A percentile compares a stretch with the other conserved stretches of the same genome.
phyloP scores from a whole-genome alignment of 768 basidiomycete genomes.

The Thelephora ganbajun region DNA sequence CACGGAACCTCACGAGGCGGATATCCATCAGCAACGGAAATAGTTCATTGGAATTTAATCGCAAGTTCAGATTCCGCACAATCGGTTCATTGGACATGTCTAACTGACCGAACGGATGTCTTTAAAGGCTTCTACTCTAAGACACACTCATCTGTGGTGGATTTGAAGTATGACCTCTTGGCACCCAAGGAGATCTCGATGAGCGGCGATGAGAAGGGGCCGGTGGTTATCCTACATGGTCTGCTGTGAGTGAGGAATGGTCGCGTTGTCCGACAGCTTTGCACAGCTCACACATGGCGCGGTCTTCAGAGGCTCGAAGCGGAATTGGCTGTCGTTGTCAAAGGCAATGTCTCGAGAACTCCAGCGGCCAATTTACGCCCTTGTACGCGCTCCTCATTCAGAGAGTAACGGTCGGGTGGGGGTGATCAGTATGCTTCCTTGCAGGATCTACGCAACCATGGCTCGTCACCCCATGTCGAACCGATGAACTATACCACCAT shows the following conservation, averaged over 20 bases:
- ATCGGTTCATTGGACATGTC: no score
- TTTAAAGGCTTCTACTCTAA: no score
- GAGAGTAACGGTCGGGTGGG: background rate
- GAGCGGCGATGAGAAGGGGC: no score
- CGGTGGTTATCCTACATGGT: no score
- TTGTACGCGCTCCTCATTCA: constrained; percentile 29
- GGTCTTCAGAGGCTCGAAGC: constrained; percentile 59
- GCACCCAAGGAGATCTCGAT: no score
- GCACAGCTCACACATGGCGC: constrained; percentile 2
- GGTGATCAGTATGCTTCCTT: background rate
- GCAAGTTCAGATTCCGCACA: no score
- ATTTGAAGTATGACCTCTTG: no score
- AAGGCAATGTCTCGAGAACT: constrained; percentile 60
- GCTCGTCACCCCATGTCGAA: constrained; percentile 57
- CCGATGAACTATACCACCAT: constrained; percentile 69
- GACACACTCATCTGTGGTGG: no score
- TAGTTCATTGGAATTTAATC: no score
- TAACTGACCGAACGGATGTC: no score
- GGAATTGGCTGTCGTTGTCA: constrained; percentile 78
- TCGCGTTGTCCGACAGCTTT: background rate
- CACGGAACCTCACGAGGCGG: no score
- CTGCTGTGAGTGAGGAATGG: constrained; percentile 1
- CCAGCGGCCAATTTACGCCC: constrained; percentile 53
- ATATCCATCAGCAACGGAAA: no score
- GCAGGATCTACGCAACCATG: constrained; percentile 86